Percentiles rank a stretch among this genome's conserved stretches.
Conservation (phyloP, 345 rosid species). For the Garcia nutans region DNA sequence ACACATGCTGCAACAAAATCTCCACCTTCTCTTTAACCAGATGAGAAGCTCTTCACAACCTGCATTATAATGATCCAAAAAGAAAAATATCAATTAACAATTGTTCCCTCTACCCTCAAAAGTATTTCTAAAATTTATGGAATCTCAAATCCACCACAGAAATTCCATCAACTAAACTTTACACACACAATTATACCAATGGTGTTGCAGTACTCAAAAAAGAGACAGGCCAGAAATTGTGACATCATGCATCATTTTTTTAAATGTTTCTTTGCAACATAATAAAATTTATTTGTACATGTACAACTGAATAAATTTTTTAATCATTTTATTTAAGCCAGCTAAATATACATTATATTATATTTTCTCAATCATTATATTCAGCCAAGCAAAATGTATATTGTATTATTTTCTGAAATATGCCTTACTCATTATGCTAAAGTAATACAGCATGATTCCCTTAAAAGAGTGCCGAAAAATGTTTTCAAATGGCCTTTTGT, state of each 20-base stretch:
- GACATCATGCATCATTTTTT: background rate
- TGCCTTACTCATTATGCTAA: background rate
- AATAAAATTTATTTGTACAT: background rate
- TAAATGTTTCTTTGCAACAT: background rate
- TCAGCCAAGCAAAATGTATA: background rate
- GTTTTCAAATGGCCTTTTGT: background rate
- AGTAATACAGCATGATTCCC: background rate
- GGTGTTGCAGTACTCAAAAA: background rate
- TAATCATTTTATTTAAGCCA: no score
- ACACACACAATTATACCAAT: background rate
- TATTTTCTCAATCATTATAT: no score
- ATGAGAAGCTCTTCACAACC: constrained; percentile 98
- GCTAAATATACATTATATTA: background rate
- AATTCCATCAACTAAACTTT: background rate
- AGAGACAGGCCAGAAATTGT: background rate
- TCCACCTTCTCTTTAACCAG: constrained; percentile 97
- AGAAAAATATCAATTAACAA: constrained; percentile 18
- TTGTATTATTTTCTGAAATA: background rate
- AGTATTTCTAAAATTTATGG: background rate
- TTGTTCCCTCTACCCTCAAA: background rate
- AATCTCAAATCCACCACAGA: background rate
- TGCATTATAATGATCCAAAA: constrained; percentile 27
- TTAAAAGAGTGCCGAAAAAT: background rate
- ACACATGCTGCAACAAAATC: constrained; percentile 89
- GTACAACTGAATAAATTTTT: background rate